Percentiles rank a stretch among this genome's conserved stretches.
Conservation (phyloP, 1,284 basidiomycete species). For the Trametes hirsuta region DNA sequence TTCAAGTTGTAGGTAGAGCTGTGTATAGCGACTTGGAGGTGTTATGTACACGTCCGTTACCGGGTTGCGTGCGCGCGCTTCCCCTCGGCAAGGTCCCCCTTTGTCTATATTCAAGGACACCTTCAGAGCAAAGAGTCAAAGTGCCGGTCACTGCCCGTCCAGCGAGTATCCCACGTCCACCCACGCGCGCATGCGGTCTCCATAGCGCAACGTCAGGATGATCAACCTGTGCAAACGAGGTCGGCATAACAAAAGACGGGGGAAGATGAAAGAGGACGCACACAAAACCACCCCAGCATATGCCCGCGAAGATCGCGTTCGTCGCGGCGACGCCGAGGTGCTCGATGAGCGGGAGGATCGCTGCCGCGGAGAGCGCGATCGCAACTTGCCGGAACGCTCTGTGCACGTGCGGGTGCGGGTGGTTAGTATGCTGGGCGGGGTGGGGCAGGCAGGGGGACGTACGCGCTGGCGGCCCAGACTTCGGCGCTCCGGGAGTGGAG, state of each 20-base stretch:
- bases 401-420: not conserved
- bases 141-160: too few species aligned
- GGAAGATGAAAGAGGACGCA: constrained; percentile 30
- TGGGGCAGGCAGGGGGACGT: constrained; percentile 9
- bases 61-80: too few species aligned
- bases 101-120: too few species aligned
- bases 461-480: constrained; percentile 49
- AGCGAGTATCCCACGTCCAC: constrained; percentile 46
- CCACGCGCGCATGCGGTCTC: constrained; percentile 49
- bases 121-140: too few species aligned
- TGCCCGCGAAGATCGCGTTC: constrained; percentile 46
- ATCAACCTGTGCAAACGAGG: constrained; percentile 42
- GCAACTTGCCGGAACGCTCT: constrained; percentile 48
- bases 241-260: constrained; percentile 12
- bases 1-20: too few species aligned
- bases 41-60: too few species aligned
- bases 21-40: too few species aligned
- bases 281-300: constrained; percentile 49
- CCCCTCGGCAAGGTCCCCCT: too few species aligned
- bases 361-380: constrained; percentile 42
- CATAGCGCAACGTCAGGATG: constrained; percentile 47
- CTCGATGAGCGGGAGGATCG: constrained; percentile 55
- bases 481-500: constrained; percentile 57
- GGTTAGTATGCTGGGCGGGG: not conserved
- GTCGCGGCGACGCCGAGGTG: constrained; percentile 57